These are phyloP conservation scores for Phytophthora quininea DNA, from an alignment of 352 stramenopile genomes.

Conservation along the genomic window DNA sequence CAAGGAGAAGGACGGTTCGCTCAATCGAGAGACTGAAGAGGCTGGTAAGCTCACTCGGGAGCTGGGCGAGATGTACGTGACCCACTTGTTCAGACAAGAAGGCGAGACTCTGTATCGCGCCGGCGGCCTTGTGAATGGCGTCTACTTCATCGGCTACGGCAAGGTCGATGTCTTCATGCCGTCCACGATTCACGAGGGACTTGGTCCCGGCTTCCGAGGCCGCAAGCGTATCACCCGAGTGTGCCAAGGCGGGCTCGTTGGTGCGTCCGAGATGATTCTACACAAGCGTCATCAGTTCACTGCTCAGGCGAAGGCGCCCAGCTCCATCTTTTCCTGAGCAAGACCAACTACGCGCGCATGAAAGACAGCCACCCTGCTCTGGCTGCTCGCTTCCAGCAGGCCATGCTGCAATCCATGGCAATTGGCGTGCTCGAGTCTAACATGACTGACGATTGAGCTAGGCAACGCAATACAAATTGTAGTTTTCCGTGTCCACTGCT, in stretches of 20 bases:
- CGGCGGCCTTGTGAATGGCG: constrained; percentile 61
- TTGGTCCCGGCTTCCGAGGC: constrained; percentile 79
- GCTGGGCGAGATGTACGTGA: constrained; percentile 78
- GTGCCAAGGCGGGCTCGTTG: constrained; percentile 81
- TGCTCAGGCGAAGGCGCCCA: constrained; percentile 65
- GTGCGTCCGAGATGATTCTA: constrained; percentile 80
- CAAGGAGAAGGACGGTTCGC: constrained; percentile 19
- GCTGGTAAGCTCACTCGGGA: constrained; percentile 52
- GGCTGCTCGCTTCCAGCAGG: constrained; percentile 80
- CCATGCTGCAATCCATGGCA: constrained; percentile 87
- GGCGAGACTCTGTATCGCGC: constrained; percentile 76
- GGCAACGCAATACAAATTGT: background rate
- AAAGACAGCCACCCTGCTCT: constrained; percentile 68
- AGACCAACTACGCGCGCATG: constrained; percentile 72
- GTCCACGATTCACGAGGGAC: constrained; percentile 76
- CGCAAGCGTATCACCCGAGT: constrained; percentile 83
- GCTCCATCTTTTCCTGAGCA: constrained; percentile 85
- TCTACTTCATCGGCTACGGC: constrained; percentile 86
- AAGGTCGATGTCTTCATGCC: constrained; percentile 88
- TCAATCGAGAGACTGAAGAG: background rate
- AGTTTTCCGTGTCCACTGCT: background rate
- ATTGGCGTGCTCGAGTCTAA: constrained; percentile 87
- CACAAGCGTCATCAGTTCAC: constrained; percentile 86
- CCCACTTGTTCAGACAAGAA: constrained; percentile 55
- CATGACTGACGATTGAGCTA: constrained; percentile 73